Evolutionary conservation across 139 green algal species (phyloP), one percentile per base, ranked within the genome.

Genomic region (Asterochloris sp.): DNA sequence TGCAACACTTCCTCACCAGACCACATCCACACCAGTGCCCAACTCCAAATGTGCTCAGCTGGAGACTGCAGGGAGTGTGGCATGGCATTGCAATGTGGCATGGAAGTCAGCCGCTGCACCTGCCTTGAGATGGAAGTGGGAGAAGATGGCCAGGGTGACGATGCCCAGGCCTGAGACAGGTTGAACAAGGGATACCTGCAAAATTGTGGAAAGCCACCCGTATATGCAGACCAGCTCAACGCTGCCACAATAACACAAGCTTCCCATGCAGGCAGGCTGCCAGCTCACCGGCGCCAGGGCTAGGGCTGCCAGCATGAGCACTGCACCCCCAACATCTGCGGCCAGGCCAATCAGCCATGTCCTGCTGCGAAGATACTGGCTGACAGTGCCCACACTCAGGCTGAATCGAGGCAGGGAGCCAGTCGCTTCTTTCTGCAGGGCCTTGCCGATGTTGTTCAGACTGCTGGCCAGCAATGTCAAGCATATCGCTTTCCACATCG

Each of bases 371-470:
- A 93, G 26, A 83, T 96, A 97, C 66, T 92, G 84, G 14, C 63
- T 54, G 21, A 96, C 24, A 15, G 95, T 90, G 62, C 93, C 90
- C 6, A 76, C 71, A 4, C 94, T 87, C 13, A 92, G 69, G 15
- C 68, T 88, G 62, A 96, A 87, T 26, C 87, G 80, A 0, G 94
- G 94, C 64, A 98, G 84, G 64, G 80, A 79, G 0, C 86, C 81
- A 0, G 94, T 96, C 4, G 92, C 94, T 74, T 96, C 88, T 87
- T 98, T 98, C 76, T 98, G 94, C 71, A 97, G 82, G 14, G 91
- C 93, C 68, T 97, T 97, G 67, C 94, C 95, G 21, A 98, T 90
- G 78, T 95, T 96, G 85, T 96, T 97, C 74, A 90, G 89, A 0
- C 91, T 89, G 21, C 91, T 89, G 15, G 94, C 93, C 12, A 96